Conservation (phyloP, 2,329 filamentous ascomycete species). For the Trichophyton mentagrophytes region DNA sequence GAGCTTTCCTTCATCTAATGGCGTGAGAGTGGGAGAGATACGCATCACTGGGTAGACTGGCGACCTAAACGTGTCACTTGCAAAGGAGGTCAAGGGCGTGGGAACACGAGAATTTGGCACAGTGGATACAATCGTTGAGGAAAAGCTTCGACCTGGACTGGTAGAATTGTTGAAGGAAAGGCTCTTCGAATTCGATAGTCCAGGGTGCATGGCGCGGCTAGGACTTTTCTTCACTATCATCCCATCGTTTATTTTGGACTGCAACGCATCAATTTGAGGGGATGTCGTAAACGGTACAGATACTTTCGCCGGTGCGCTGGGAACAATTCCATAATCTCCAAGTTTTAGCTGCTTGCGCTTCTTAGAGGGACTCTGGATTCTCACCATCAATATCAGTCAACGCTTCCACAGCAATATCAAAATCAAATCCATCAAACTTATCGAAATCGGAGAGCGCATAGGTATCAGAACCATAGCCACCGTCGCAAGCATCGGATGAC, state of each 20-base stretch:
- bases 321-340: not conserved
- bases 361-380: slow-evolving; percentile 10
- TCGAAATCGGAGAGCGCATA: slow-evolving; percentile 9
- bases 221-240: not conserved
- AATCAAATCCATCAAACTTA: slow-evolving; percentile 13
- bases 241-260: not conserved
- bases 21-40: not conserved
- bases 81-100: not conserved
- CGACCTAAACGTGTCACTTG: not conserved
- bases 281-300: not conserved
- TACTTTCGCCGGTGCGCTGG: not conserved
- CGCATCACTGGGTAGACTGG: not conserved
- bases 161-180: too few relatives aligned
- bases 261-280: not conserved
- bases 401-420: slow-evolving; percentile 11
- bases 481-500: not conserved
- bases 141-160: not conserved
- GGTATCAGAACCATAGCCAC: slow-evolving; percentile 6
- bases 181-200: not conserved
- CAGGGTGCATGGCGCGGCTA: not conserved
- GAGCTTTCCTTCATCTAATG: slow-evolving; percentile 9
- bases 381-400: slow-evolving; percentile 14
- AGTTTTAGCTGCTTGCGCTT: slow-evolving; percentile 16
- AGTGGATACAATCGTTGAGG: not conserved
- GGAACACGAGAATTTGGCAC: not conserved